Conservation (phyloP, 2,329 filamentous ascomycete species). For the Colletotrichum melonis region DNA sequence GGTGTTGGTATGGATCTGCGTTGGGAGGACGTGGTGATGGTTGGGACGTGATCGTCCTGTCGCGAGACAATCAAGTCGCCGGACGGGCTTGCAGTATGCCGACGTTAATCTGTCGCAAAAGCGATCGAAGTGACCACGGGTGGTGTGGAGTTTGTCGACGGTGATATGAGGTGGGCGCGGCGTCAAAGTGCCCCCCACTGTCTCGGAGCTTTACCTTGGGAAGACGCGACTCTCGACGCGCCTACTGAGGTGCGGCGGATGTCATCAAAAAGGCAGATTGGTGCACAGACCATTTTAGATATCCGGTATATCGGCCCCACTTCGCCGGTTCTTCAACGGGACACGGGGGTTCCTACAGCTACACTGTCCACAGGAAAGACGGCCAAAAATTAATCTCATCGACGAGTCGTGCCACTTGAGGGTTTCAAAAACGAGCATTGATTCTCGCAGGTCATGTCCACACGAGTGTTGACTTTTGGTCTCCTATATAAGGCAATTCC, state of each 20-base stretch:
- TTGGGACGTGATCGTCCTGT: neutral
- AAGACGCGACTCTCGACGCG: conserved; percentile 22
- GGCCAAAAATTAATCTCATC: too few species aligned
- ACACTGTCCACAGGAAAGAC: neutral
- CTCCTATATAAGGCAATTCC: too few species aligned
- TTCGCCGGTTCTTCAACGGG: conserved; percentile 1
- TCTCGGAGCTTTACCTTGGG: neutral
- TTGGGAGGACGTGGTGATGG: neutral
- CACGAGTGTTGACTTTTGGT: too few species aligned
- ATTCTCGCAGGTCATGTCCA: too few species aligned
- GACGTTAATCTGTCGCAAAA: neutral
- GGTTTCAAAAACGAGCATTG: too few species aligned
- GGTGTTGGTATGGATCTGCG: neutral
- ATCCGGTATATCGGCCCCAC: conserved; percentile 9
- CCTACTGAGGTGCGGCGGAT: neutral
- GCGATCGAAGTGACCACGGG: neutral
- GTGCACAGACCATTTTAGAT: neutral
- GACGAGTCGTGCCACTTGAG: too few species aligned
- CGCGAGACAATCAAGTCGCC: neutral
- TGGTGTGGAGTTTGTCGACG: neutral
- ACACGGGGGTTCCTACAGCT: neutral
- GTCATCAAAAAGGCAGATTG: conserved; percentile 10
- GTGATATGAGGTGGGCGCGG: neutral
- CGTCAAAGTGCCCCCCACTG: neutral
- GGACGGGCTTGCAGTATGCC: neutral